These are phyloP conservation scores for Malus hybrid DNA, from an alignment of 331 rosid genomes.

Conservation along the genomic window DNA sequence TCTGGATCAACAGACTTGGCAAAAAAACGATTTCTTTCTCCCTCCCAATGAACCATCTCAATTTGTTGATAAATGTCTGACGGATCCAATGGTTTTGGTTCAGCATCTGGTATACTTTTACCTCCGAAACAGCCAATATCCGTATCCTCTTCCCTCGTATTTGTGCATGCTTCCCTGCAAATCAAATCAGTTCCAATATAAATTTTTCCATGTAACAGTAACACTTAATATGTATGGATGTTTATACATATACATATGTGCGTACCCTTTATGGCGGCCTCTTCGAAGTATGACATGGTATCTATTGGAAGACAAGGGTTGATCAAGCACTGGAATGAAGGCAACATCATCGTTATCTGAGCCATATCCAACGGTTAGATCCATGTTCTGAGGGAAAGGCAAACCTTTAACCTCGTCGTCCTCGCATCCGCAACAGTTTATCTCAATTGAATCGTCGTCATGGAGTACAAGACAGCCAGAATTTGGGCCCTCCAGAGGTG, in stretches of 20 bases:
- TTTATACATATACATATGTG: background rate
- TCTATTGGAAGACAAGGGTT: conserved; percentile 46
- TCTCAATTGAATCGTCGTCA: conserved; percentile 35
- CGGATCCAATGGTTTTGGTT: conserved; percentile 39
- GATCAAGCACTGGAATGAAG: conserved; percentile 48
- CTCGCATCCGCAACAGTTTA: conserved; percentile 26
- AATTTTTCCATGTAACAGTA: too few species aligned
- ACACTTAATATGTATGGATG: too few species aligned
- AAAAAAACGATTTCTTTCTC: too few species aligned
- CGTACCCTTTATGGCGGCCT: conserved; percentile 47
- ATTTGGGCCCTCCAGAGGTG: conserved; percentile 49
- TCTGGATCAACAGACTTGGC: conserved; percentile 2
- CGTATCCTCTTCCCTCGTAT: conserved; percentile 44
- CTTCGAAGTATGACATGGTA: conserved; percentile 35
- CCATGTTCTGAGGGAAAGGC: conserved; percentile 62
- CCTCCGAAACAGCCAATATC: conserved; percentile 21
- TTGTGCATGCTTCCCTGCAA: conserved; percentile 27
- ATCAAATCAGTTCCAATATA: too few species aligned
- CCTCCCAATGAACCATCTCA: conserved; percentile 17
- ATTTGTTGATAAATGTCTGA: conserved; percentile 42
- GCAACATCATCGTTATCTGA: conserved; percentile 1
- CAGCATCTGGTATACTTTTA: conserved; percentile 15
- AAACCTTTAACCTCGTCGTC: background rate
- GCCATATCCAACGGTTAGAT: conserved; percentile 6
- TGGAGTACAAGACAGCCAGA: background rate